Base-by-base conservation (phyloP, 2,329 filamentous ascomycete species). In the Eutypa lata region DNA sequence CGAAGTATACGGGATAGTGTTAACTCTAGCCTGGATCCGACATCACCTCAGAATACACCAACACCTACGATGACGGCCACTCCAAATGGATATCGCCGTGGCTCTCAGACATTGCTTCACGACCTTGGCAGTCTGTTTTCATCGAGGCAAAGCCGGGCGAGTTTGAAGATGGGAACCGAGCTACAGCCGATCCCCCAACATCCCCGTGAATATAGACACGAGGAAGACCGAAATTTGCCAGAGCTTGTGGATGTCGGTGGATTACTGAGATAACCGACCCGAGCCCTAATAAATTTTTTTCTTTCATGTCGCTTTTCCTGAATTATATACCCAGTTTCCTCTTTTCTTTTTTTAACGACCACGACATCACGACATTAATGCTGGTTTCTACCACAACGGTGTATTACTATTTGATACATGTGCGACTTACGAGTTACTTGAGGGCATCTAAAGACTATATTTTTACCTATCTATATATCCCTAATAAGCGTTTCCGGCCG, bases 31-130 rank as follows among this genome's bases (percentile, higher is more conserved):
- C 57, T 71, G 28, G 75, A 74, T 31, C 71, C 74, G 1, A 60
- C 67, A 16, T 65, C 72, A 11, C 64, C 71, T 2, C 68, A 66
- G 52, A 62, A 63, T 16, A 59, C 66, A 16, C 74, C 78, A 7
- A 72, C 73, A 0, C 73, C 76, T 0, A 72, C 76, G 0, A 58
- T 79, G 16, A 72, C 74, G 1, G 80, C 80, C 0, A 68, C 73
- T 48, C 63, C 65, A 1, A 69, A 60, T 10, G 79, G 80, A 1
- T 65, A 80, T 4, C 73, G 79, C 7, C 70, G 80, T 43, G 83
- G 83, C 3, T 85, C 82, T 2, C 75, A 79, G 1, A 77, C 81
- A 0, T 62, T 86, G n/a, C 67, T 86, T 6, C 80, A 83, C 57
- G 83, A 86, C 57, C 65, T 85, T 1, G 78, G 81, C 5, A 72